Evolutionary conservation across 108 stramenopile genomes (phyloP), one percentile per base, ranked within the genome.

Genomic region (Nannochloropsis oceanica): DNA sequence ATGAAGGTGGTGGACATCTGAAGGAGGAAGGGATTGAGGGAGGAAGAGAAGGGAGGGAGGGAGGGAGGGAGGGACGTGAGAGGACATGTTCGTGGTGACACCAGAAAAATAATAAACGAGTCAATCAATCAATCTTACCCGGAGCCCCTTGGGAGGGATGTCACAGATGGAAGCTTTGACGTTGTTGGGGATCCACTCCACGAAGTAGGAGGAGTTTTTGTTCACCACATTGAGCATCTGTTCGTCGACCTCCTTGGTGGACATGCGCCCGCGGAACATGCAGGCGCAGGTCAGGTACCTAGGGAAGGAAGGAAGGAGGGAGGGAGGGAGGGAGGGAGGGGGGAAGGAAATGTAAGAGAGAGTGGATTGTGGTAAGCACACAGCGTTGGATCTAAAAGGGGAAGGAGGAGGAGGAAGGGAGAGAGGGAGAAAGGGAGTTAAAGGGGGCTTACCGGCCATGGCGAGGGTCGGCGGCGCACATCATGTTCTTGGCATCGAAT

Each of bases 171-270:
- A 96, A 42, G 96, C 95, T 95, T 98, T 98, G 88, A 98, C 93
- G 94, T 98, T 98, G 94, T 98, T 97, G 83, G 97, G 97, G 91
- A 98, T 98, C 97, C 97, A 98, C 90, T 98, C 97, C 42, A 98
- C 97, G 91, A 98, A 98, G 95, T 97, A 98, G 42, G 95, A 96
- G 25, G 95, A 95, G 93, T 98, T 97, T 94, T 97, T 98, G 96
- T 93, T 98, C 84, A 96, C 93, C 86, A 96, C 96, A 89, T 96
- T 95, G 85, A 97, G 91, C 97, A 98, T 98, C 86, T 87, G 86
- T 80, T 87, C 86, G 44, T 87, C 86, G 88, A 97, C 96, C 86
- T 95, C 96, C 92, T 97, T 96, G 85, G 95, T 94, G 84, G 96
- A 96, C 96, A 98, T 97, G 91, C 91, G 91, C 80, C 97, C 97